Conservation (phyloP, 192 early-diverging fungal genomes). For the Coemansia asiatica region DNA sequence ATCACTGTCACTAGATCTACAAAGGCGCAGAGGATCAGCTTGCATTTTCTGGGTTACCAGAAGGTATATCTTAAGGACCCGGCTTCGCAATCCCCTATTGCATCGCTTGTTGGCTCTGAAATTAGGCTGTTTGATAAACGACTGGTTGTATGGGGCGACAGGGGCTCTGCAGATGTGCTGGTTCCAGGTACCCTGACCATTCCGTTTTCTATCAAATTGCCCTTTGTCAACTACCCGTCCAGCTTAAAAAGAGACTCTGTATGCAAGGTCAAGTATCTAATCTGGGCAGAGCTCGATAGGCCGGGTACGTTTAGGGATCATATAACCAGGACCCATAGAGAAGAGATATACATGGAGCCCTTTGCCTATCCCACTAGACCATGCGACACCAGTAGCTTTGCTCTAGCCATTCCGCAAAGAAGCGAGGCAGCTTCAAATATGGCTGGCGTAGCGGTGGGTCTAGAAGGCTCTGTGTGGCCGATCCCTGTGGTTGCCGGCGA, state of each 20-base stretch:
- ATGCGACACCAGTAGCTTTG: constrained; percentile 9
- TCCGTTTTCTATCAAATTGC: constrained; percentile 37
- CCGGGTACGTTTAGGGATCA: constrained; percentile 28
- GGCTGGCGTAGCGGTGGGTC: constrained; percentile 16
- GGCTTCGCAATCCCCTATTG: constrained; percentile 2
- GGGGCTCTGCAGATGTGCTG: constrained; percentile 15
- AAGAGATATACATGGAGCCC: constrained; percentile 32
- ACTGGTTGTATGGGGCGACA: constrained; percentile 28
- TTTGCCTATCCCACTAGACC: constrained; percentile 24
- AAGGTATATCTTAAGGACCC: constrained; percentile 29
- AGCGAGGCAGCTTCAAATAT: neutral
- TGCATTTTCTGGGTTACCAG: constrained; percentile 36
- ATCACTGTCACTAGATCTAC: constrained; percentile 47
- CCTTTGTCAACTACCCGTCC: constrained; percentile 38
- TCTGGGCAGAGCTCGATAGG: constrained; percentile 39
- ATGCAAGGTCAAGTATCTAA: constrained; percentile 33
- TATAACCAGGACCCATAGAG: constrained; percentile 18
- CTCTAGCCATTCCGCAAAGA: neutral
- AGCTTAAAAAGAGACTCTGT: constrained; percentile 25
- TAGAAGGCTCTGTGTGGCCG: constrained; percentile 18
- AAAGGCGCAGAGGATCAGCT: constrained; percentile 20
- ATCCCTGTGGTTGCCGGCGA: constrained; percentile 40
- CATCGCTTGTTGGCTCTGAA: constrained; percentile 13
- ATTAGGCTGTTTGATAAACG: constrained; percentile 34
- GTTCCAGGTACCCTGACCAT: constrained; percentile 30